Evolutionary conservation across 176 grass and related monocot genomes (phyloP), one percentile per base, ranked within the genome.

Genomic region (Oryza longistaminata): DNA sequence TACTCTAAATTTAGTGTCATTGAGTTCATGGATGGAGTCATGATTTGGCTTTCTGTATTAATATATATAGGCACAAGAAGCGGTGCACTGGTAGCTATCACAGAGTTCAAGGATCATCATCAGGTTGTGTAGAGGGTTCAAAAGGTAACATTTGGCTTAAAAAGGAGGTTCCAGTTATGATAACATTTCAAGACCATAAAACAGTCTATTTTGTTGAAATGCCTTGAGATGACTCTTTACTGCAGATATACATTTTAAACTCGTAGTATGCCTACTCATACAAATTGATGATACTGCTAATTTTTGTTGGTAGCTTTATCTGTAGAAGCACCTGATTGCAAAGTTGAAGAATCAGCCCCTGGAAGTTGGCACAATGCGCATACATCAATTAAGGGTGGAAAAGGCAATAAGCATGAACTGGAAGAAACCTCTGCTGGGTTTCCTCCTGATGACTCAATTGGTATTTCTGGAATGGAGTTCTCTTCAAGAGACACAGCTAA

Each of bases 61-160:
- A 88, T 89, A 80, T 84, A 80, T 84, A 66, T 74, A 94, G 92
- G 40, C 84, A 94, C 50, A 85, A 89, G 75, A 87, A 87, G 72
- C 21, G 0, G 4, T 87, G 84, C 74, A 77, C 35, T 13, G 90
- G 87, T 79, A 85, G 52, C 58, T 94, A 81, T n/a, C 29, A 46
- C 87, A 79, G 48, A 83, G 49, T 90, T 79, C 73, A 68, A 74
- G 87, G 87, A 82, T 70, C 81, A 75, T 11, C 81, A 76, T 62
- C 60, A 42, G 67, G 60, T 33, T 58, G 50, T 79, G 19, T 19
- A 16, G 58, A 80, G 33, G 35, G 75, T 77, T 74, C 74, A 60
- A 76, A 85, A 89, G 92, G 92, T 94, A 80, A 80, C 27, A 69
- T 75, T 68, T 79, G 69, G 61, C 43, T 73, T 74, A 45, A 72